Evolutionary conservation across 768 basidiomycete species (phyloP), one percentile per base, ranked within the genome.

Genomic region (Stropharia rugosoannulata): DNA sequence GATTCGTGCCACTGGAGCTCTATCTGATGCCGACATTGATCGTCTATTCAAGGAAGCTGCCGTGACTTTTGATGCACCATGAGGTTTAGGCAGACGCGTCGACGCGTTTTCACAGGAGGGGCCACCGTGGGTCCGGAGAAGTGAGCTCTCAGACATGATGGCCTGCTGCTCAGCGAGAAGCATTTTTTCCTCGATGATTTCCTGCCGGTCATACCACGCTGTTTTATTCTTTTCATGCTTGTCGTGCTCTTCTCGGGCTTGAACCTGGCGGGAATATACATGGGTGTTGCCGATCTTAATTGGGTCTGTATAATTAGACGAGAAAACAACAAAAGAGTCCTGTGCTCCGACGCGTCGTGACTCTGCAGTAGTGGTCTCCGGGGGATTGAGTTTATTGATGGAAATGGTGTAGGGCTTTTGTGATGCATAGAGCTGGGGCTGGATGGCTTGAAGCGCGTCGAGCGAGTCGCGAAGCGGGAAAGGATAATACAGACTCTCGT

Each of bases 401-500:
- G 69, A 60, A 25, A 77, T 50, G 19, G 68, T 62, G 57, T 65
- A 75, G 0, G 68, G 66, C 15, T 70, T 63, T 3, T 63, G 48
- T 12, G 75, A 73, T 1, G 76, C 74, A 58, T 71, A 73, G 8
- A 77, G 49, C 12, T 60, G 51, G 9, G 60, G 32, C 35, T 54
- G 58, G 0, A 62, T 38, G 10, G 52, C 57, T 41, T 63, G 53
- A 19, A 75, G 66, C n/a, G 59, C 18, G 0, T 56, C 49, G n/a
- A 83, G 64, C 3, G 75, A 72, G 11, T 67, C 40, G 1, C 64
- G 53, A 29, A 79, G 68, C 2, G 78, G 64, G 3, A 75, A 68
- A 0, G 82, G 82, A 54, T 81, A 68, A 49, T 77, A 81, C 19
- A 81, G 64, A 16, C 59, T 52, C 5, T 62, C 64, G 41, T 68